Percentiles rank a stretch among this genome's conserved stretches.
phyloP scores from a whole-genome alignment of 2,329 filamentous ascomycete species.

The Mariannaea sp. region DNA sequence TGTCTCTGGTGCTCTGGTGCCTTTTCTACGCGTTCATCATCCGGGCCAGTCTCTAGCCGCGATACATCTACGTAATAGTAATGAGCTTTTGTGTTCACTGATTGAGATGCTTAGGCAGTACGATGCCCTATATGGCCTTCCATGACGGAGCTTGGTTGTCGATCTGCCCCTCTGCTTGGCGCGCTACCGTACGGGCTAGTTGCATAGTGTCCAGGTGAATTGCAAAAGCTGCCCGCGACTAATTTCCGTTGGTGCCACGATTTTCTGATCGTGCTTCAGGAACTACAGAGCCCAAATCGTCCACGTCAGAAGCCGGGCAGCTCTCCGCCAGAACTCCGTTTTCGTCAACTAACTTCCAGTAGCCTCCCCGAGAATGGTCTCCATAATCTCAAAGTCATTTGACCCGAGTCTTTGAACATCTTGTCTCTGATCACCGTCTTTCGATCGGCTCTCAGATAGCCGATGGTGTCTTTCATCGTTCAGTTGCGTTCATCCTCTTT shows the following conservation, averaged over 20 bases:
- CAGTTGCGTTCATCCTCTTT: conserved; percentile 10
- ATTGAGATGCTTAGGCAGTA: no score
- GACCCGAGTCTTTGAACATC: background rate
- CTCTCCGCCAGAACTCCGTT: background rate
- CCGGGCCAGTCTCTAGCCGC: background rate
- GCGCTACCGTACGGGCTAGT: background rate
- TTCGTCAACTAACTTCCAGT: background rate
- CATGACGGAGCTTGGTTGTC: conserved; percentile 10
- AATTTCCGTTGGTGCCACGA: background rate
- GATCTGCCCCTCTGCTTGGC: conserved; percentile 3
- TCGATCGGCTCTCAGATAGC: background rate
- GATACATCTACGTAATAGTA: background rate
- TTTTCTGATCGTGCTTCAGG: no score
- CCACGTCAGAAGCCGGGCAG: conserved; percentile 2
- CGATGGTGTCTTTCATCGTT: conserved; percentile 8
- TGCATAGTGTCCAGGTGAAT: background rate
- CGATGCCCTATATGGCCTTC: background rate
- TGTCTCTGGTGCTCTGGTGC: conserved; percentile 5
- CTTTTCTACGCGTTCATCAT: background rate
- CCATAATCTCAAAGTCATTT: background rate
- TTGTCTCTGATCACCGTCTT: background rate
- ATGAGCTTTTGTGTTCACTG: background rate
- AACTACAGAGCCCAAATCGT: background rate
- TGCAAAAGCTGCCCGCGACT: background rate
- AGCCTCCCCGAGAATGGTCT: background rate